Evolutionary conservation across 352 stramenopile species (phyloP).

Genomic region (Globisporangium ultimum): DNA sequence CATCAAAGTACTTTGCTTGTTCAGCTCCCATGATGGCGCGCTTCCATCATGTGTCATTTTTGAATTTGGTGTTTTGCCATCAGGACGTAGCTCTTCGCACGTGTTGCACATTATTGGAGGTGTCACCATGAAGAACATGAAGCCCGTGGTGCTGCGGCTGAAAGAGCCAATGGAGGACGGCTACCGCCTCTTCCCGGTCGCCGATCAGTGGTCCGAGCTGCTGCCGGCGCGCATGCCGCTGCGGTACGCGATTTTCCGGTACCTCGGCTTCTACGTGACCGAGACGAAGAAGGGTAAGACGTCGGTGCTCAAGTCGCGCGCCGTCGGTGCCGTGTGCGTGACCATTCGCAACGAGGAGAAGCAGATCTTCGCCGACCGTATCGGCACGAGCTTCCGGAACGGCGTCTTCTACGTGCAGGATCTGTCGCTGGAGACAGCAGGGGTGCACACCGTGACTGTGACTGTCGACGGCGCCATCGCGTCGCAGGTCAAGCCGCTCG

Average conservation of each 20-base stretch:
- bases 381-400: conserved; percentile 59
- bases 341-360: conserved; percentile 81
- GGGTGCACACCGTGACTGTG: conserved; percentile 62
- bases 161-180: conserved; percentile 42
- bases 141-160: conserved; percentile 50
- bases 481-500: conserved; percentile 43
- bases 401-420: conserved; percentile 83
- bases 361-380: conserved; percentile 60
- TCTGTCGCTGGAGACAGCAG: conserved; percentile 52
- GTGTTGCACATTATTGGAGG: neutral
- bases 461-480: conserved; percentile 52
- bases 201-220: conserved; percentile 73
- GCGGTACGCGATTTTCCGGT: conserved; percentile 77
- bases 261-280: conserved; percentile 72
- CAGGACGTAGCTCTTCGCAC: neutral
- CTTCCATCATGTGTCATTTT: neutral
- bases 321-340: conserved; percentile 50
- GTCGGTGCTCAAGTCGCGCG: conserved; percentile 48
- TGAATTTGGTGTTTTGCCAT: neutral
- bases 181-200: conserved; percentile 59
- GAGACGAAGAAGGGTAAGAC: conserved; percentile 63
- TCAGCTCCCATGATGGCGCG: too few relatives aligned
- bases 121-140: conserved; percentile 60
- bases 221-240: conserved; percentile 61
- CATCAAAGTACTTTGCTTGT: too few relatives aligned